Conservation (phyloP, 768 basidiomycete genomes). For the Cyclocybe aegerita region DNA sequence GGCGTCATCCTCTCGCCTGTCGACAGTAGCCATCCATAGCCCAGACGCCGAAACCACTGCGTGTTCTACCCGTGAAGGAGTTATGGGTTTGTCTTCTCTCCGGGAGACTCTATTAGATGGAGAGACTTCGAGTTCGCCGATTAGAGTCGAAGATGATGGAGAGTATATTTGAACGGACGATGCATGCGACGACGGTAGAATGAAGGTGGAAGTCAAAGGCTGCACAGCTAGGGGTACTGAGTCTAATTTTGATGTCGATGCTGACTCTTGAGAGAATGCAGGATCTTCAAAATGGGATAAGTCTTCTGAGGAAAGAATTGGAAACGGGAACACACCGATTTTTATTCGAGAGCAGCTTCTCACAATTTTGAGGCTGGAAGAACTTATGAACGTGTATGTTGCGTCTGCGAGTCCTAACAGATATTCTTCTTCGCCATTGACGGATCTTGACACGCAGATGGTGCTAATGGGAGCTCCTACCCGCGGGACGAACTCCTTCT, state of each 20-base stretch:
- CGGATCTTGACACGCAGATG: slow-evolving; percentile 55
- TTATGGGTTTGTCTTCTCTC: slow-evolving; percentile 72
- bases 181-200: slow-evolving; percentile 92
- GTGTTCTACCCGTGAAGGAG: slow-evolving; percentile 73
- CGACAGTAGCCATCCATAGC: slow-evolving; percentile 91
- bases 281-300: slow-evolving; percentile 25
- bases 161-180: slow-evolving; percentile 94
- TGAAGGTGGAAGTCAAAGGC: slow-evolving; percentile 65
- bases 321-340: slow-evolving; percentile 49
- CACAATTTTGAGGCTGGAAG: slow-evolving; percentile 69
- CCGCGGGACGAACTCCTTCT: slow-evolving; percentile 90
- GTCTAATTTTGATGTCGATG: slow-evolving; percentile 38
- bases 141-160: slow-evolving; percentile 62
- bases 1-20: slow-evolving; percentile 68
- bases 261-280: slow-evolving; percentile 21
- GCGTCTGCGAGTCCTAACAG: slow-evolving; percentile 82
- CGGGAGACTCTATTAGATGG: slow-evolving; percentile 91
- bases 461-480: slow-evolving; percentile 84
- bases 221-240: slow-evolving; percentile 76
- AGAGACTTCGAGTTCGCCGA: slow-evolving; percentile 89
- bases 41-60: slow-evolving; percentile 66
- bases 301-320: neutral
- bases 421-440: slow-evolving; percentile 77
- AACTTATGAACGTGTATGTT: slow-evolving; percentile 71
- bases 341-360: slow-evolving; percentile 77